Conservation (phyloP, 495 filamentous ascomycete genomes). For the Penicillium malachiteum region DNA sequence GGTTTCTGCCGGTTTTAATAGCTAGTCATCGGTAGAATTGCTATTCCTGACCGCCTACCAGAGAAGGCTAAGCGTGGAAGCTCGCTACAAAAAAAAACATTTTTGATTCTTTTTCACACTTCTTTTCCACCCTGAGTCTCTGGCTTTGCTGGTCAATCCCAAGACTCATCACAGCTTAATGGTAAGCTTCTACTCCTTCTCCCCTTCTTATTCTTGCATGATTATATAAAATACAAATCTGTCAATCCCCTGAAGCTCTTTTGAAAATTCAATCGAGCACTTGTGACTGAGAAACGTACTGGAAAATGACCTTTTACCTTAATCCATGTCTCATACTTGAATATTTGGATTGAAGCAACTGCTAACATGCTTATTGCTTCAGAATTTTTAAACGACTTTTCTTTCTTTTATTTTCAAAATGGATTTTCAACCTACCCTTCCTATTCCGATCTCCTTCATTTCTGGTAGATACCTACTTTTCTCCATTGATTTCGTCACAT, state of each 20-base stretch:
- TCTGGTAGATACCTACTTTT: conserved; percentile 84
- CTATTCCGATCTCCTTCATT: conserved; percentile 80
- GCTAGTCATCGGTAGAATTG: neutral
- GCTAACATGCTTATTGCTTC: conserved; percentile 14
- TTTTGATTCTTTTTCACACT: conserved; percentile 20
- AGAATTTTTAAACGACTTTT: conserved; percentile 14
- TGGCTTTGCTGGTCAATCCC: conserved; percentile 38
- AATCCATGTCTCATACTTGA: neutral
- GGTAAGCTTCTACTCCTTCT: conserved; percentile 30
- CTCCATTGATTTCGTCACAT: conserved; percentile 76
- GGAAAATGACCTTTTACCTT: conserved; percentile 35
- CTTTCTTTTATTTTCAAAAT: conserved; percentile 23
- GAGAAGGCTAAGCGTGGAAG: conserved; percentile 30
- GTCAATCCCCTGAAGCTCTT: conserved; percentile 82
- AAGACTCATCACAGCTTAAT: conserved; percentile 27
- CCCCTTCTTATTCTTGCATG: conserved; percentile 47
- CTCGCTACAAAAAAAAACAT: conserved; percentile 21
- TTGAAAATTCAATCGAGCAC: conserved; percentile 44
- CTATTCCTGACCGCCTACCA: conserved; percentile 13
- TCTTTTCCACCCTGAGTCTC: conserved; percentile 13
- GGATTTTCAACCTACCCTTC: conserved; percentile 44
- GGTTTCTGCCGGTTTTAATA: no score
- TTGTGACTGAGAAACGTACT: conserved; percentile 54
- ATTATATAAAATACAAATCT: conserved; percentile 74
- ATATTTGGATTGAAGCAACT: conserved; percentile 1